Percentiles rank a stretch among this genome's conserved stretches.
Evolutionary conservation across 169 alveolate species (phyloP).

Genomic region (Blepharisma undulans): DNA sequence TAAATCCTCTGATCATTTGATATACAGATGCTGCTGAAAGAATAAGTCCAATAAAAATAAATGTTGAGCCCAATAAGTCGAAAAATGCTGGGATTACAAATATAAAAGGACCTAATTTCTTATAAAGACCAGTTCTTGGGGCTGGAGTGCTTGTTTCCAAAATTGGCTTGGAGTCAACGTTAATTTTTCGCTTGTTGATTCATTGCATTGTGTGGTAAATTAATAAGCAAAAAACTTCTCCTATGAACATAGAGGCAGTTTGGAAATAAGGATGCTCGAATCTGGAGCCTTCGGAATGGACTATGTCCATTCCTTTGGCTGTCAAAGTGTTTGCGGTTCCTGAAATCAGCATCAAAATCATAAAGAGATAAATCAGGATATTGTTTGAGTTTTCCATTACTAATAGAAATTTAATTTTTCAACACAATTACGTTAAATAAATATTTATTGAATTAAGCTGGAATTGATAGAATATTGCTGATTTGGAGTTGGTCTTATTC

Average conservation of each 20-base stretch:
- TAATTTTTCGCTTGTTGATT: not conserved
- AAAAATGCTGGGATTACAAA: constrained; percentile 72
- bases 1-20: constrained; percentile 68
- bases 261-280: constrained; percentile 29
- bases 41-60: constrained; percentile 69
- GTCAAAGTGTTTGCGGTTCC: not conserved
- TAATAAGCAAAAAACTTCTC: constrained; percentile 8
- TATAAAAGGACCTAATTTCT: not conserved
- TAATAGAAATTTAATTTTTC: not conserved
- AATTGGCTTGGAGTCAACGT: not conserved
- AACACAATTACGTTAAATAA: not conserved
- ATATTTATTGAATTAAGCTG: not conserved
- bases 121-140: not conserved
- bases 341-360: constrained; percentile 11
- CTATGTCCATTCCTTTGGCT: not conserved
- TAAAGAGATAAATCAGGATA: not conserved
- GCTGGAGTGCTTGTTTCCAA: not conserved
- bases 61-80: constrained; percentile 69
- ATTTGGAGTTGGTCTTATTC: too few species aligned
- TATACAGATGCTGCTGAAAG: constrained; percentile 67
- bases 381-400: not conserved
- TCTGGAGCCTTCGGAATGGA: not conserved
- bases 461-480: too few species aligned
- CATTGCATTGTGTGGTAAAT: not conserved
- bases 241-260: not conserved